These are phyloP conservation scores for Blastosporella zonata DNA, from an alignment of 1,284 basidiomycete species.

Conservation along the genomic window DNA sequence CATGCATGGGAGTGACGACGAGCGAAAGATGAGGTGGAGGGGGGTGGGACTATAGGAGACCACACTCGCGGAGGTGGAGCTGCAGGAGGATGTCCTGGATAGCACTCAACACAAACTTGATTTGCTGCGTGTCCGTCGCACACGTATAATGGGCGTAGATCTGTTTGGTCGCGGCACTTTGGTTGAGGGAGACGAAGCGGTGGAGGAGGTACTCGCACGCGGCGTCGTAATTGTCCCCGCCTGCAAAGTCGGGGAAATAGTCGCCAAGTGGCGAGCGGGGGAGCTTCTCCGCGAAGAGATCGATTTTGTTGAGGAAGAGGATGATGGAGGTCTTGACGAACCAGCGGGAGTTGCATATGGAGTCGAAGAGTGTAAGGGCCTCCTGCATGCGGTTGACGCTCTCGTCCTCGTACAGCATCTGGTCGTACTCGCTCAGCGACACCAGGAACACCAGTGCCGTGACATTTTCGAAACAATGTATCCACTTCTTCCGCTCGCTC, in stretches of 20 bases:
- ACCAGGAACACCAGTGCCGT: neutral
- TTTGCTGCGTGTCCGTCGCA: conserved; percentile 87
- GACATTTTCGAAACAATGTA: neutral
- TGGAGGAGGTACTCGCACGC: neutral
- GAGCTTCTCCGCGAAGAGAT: neutral
- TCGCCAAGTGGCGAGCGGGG: neutral
- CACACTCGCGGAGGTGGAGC: conserved; percentile 82
- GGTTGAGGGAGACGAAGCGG: conserved; percentile 57
- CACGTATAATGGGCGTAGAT: conserved; percentile 90
- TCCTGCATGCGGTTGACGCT: neutral
- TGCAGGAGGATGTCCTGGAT: conserved; percentile 84
- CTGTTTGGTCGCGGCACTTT: conserved; percentile 83
- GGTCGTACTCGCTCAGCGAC: neutral
- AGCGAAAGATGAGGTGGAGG: no score
- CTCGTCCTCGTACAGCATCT: neutral
- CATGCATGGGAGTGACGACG: no score
- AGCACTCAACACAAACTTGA: conserved; percentile 82
- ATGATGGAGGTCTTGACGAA: neutral
- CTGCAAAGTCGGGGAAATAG: neutral
- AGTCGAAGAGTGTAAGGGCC: neutral
- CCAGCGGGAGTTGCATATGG: neutral
- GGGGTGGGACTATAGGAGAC: conserved; percentile 54
- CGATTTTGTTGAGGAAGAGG: neutral
- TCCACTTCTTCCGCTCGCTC: neutral
- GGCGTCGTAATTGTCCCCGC: neutral